Conservation (phyloP, 1,139 yeast species). For the Suhomyces wounanorum region DNA sequence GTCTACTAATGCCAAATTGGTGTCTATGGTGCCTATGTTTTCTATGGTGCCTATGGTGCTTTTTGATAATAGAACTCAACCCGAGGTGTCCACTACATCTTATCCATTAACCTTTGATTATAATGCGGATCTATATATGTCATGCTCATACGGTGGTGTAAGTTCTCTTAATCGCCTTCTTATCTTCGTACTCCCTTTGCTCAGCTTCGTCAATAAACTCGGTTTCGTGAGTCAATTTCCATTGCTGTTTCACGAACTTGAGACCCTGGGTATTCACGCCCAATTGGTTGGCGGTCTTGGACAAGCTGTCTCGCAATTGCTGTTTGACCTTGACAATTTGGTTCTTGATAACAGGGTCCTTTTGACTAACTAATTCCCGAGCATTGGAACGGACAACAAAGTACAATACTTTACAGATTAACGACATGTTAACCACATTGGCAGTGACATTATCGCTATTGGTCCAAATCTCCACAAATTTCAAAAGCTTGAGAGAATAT, state of each 20-base stretch:
- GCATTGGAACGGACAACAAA: constrained; percentile 74
- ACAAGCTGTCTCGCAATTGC: constrained; percentile 57
- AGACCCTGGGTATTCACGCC: constrained; percentile 92
- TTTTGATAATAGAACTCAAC: too few species aligned
- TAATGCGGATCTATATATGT: not conserved
- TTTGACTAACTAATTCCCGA: constrained; percentile 69
- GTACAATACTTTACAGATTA: constrained; percentile 73
- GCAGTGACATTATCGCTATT: constrained; percentile 43
- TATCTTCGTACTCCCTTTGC: constrained; percentile 55
- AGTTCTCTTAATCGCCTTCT: constrained; percentile 66
- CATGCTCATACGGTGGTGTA: constrained; percentile 41
- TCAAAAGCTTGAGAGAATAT: constrained; percentile 67
- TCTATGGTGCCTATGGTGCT: too few species aligned
- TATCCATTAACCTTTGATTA: not conserved
- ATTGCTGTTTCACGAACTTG: constrained; percentile 69
- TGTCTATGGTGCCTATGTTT: too few species aligned
- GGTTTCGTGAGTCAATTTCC: constrained; percentile 73
- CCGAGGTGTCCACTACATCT: not conserved
- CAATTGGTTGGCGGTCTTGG: constrained; percentile 54
- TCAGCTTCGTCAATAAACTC: constrained; percentile 76
- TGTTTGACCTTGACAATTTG: constrained; percentile 61
- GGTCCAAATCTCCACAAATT: constrained; percentile 79
- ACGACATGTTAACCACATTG: constrained; percentile 53
- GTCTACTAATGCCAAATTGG: too few species aligned
- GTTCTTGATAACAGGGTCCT: constrained; percentile 59